A percentile compares a stretch with the other conserved stretches of the same genome.
Conservation (phyloP, 1,284 basidiomycete species). For the Coniophora puteana region DNA sequence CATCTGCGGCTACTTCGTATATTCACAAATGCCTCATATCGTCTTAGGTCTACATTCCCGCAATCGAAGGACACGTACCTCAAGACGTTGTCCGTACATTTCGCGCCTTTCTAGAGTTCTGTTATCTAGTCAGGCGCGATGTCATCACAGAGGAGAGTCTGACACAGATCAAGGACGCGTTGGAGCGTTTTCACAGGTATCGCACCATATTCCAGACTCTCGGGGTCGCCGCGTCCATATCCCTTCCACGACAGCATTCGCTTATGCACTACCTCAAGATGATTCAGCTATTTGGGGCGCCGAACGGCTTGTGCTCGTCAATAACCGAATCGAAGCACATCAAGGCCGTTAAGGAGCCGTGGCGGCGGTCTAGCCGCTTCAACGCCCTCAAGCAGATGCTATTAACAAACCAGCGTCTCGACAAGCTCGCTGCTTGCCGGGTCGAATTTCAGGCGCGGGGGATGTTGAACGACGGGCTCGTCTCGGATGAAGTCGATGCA, state of each 20-base stretch:
- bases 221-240: slow-evolving; percentile 10
- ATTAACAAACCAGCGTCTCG: slow-evolving; percentile 12
- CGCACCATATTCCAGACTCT: slow-evolving; percentile 5
- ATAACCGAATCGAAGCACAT: slow-evolving; percentile 5
- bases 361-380: slow-evolving; percentile 14
- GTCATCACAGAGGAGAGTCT: slow-evolving; percentile 4
- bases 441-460: neutral
- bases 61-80: slow-evolving; percentile 10
- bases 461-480: slow-evolving; percentile 7
- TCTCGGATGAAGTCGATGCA: too few species aligned
- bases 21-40: neutral
- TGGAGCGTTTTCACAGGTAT: slow-evolving; percentile 9
- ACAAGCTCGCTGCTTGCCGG: slow-evolving; percentile 10
- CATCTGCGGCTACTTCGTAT: neutral
- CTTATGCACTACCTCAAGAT: slow-evolving; percentile 5
- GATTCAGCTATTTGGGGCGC: slow-evolving; percentile 6
- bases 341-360: slow-evolving; percentile 11
- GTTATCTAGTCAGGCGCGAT: slow-evolving; percentile 11
- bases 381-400: slow-evolving; percentile 17
- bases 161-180: neutral
- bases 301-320: slow-evolving; percentile 2
- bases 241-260: slow-evolving; percentile 19
- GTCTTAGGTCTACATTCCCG: slow-evolving; percentile 10
- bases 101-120: slow-evolving; percentile 12
- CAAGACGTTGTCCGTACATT: slow-evolving; percentile 9